A percentile compares a stretch with the other conserved stretches of the same genome.
Evolutionary conservation across 2,329 filamentous ascomycete species (phyloP).

Genomic region (Cordyceps cicadae): DNA sequence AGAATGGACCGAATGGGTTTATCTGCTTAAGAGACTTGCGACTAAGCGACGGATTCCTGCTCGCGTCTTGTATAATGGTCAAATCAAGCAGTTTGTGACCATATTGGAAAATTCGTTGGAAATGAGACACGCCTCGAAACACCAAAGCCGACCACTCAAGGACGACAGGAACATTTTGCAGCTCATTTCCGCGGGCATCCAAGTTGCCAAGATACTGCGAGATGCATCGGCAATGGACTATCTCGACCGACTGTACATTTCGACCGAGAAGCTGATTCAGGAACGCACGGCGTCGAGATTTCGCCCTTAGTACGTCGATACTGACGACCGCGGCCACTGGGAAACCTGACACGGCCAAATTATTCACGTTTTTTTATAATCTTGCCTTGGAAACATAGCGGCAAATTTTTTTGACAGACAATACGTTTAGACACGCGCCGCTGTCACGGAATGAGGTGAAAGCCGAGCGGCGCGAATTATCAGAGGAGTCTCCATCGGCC

Average conservation of each 20-base stretch:
- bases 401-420: neutral
- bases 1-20: conserved; percentile 90
- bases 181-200: conserved; percentile 76
- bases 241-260: conserved; percentile 71
- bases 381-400: neutral
- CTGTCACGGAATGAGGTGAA: neutral
- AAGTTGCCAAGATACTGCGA: conserved; percentile 80
- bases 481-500: neutral
- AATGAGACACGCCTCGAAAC: conserved; percentile 77
- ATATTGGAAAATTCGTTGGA: conserved; percentile 82
- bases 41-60: conserved; percentile 81
- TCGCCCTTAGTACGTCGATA: conserved; percentile 15
- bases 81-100: conserved; percentile 86
- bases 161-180: conserved; percentile 85
- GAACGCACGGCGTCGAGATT: conserved; percentile 46
- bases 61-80: conserved; percentile 75
- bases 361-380: conserved; percentile 10
- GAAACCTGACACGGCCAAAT: neutral
- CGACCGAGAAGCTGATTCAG: conserved; percentile 71
- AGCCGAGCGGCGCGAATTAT: conserved; percentile 1
- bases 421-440: conserved; percentile 8
- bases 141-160: conserved; percentile 74
- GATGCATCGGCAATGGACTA: conserved; percentile 78
- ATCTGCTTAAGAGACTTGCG: conserved; percentile 74
- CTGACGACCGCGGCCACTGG: neutral